Base-by-base conservation (phyloP, 192 early-diverging fungal species). In the Umbelopsis sp. region DNA sequence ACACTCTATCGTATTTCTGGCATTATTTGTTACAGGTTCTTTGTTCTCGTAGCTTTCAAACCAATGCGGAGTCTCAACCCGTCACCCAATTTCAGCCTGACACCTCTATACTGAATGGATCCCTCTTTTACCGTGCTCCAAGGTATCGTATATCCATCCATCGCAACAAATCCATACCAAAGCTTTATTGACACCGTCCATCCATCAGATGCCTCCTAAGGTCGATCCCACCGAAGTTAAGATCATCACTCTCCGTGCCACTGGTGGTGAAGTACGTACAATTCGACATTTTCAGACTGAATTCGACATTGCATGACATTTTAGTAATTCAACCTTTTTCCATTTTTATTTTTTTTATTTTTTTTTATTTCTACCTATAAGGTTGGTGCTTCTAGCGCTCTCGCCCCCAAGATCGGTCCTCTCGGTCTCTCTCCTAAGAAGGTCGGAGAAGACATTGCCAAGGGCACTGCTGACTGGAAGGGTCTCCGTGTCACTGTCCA, bases 381-480 rank as follows among this genome's bases (percentile, higher is more conserved):
- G 65, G 96, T 98, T 83, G 94, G 93, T 88, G 93, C 95, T 89
- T 95, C 94, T 77, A 93, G 92, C 80, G 95, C 96, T 51, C 90
- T 99, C 65, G 97, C 97, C 67, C 97, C 97, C 84, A 99, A 99
- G 93, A 94, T 98, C 74, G 97, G 97, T 96, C 97, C 97, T 80
- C 94, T 99, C 78, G 97, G 97, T 97, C 86, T 91, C 77, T 94
- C 96, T 59, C 97, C 97, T 87, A 99, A 99, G 91, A 99, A 99
- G 91, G 93, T 97, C 69, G 97, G 97, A 90, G 97, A 99, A 88
- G 97, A 99, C 85, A 99, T 99, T 75, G 97, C 97, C 90, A 99
- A 99, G 91, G 96, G 93, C 76, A 99, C 97, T 79, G 87, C 94
- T 85, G 96, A 94, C 78, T 99, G 93, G 93, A 99, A 99, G 91